Evolutionary conservation across 257 asterid species (phyloP).

Genomic region (Nicotiana paniculata): DNA sequence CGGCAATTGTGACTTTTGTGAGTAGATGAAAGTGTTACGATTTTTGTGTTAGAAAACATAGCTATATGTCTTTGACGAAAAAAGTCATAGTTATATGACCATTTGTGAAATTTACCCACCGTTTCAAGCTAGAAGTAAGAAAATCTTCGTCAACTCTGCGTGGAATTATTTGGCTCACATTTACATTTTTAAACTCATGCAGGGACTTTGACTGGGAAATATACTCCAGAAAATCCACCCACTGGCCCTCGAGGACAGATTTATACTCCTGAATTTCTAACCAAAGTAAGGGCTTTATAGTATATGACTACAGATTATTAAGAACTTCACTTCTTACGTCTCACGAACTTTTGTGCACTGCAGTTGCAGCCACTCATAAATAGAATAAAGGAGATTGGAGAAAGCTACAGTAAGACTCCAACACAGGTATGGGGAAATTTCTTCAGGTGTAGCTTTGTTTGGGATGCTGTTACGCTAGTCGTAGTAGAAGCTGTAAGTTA

Average conservation of each 20-base stretch:
- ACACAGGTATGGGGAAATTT: constrained; percentile 73
- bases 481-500: neutral
- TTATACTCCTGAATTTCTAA: constrained; percentile 68
- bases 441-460: neutral
- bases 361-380: constrained; percentile 79
- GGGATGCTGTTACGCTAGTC: neutral
- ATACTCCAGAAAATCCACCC: constrained; percentile 71
- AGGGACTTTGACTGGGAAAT: constrained; percentile 92
- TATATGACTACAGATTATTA: neutral
- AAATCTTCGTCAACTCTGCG: neutral
- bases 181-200: constrained; percentile 15
- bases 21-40: no score
- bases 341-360: constrained; percentile 19
- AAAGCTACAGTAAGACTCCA: constrained; percentile 56
- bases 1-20: no score
- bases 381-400: constrained; percentile 76
- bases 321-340: neutral
- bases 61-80: no score
- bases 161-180: neutral
- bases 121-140: neutral
- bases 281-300: constrained; percentile 36
- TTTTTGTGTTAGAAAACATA: no score
- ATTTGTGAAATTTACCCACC: no score
- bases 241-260: constrained; percentile 84
- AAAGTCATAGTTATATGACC: no score